Conservation (phyloP, 768 basidiomycete genomes). For the Panellus pusillus region DNA sequence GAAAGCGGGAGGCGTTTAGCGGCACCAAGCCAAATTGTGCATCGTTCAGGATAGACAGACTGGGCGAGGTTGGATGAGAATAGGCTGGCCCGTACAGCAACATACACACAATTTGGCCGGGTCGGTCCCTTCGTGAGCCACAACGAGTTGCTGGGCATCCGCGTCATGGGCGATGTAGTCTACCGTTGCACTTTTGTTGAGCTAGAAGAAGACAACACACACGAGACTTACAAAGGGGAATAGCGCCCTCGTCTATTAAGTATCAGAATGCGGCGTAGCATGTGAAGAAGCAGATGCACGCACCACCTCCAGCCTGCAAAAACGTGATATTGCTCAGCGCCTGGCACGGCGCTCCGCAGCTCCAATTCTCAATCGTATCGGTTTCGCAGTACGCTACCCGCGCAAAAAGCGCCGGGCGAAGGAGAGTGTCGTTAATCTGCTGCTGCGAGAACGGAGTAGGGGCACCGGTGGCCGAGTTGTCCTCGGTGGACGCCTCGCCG, state of each 20-base stretch:
- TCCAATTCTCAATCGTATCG: slow-evolving; percentile 29
- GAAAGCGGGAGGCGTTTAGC: slow-evolving; percentile 34
- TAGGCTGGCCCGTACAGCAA: not conserved
- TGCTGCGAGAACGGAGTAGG: not conserved
- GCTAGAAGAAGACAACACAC: not conserved
- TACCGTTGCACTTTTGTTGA: slow-evolving; percentile 7
- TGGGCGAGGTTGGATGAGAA: slow-evolving; percentile 4
- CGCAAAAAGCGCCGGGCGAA: slow-evolving; percentile 36
- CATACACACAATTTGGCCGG: slow-evolving; percentile 30
- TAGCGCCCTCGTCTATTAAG: slow-evolving; percentile 25
- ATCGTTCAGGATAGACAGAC: slow-evolving; percentile 40
- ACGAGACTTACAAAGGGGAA: slow-evolving; percentile 29
- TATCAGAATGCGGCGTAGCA: not conserved
- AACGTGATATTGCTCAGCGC: slow-evolving; percentile 11
- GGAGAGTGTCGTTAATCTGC: slow-evolving; percentile 2
- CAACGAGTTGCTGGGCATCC: slow-evolving; percentile 33
- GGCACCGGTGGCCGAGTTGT: not conserved
- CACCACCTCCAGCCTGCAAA: slow-evolving; percentile 35
- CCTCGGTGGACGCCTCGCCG: not conserved
- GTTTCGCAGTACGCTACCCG: slow-evolving; percentile 40
- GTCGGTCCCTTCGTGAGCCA: slow-evolving; percentile 45
- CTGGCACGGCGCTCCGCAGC: slow-evolving; percentile 8
- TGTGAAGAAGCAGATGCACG: slow-evolving; percentile 5
- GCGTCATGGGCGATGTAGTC: slow-evolving; percentile 41
- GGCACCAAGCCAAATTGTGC: slow-evolving; percentile 29